A percentile compares a stretch with the other conserved stretches of the same genome.
Conservation (phyloP, 345 rosid species). For the Eucalyptus cloeziana region DNA sequence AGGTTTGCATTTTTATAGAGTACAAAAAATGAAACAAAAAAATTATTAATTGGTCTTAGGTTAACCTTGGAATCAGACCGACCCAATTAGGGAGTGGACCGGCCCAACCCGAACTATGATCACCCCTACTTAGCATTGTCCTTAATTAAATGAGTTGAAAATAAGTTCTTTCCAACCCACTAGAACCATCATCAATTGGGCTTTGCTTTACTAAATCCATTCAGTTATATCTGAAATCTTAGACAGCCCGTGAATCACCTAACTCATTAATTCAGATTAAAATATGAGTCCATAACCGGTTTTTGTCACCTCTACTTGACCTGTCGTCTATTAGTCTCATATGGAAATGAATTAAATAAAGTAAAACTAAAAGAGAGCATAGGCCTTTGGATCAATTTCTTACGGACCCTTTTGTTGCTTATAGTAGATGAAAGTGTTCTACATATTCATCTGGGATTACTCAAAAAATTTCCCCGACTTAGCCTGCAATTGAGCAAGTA, state of each 20-base stretch:
- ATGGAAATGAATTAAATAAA: background rate
- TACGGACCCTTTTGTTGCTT: background rate
- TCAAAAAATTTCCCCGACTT: background rate
- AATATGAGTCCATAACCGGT: background rate
- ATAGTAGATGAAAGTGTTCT: background rate
- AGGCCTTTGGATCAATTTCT: background rate
- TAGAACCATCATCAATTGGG: background rate
- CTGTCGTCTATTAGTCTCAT: background rate
- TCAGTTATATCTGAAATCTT: background rate
- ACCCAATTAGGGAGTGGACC: too few species aligned
- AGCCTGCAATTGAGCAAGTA: background rate
- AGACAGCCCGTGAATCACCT: background rate
- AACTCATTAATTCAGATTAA: background rate
- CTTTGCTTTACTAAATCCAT: background rate
- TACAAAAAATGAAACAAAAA: too few species aligned
- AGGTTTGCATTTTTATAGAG: too few species aligned
- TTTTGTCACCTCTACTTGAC: background rate
- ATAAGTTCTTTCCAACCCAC: background rate
- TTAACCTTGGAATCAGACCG: accelerated
- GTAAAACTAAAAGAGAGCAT: background rate
- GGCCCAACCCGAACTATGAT: too few species aligned
- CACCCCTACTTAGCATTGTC: background rate
- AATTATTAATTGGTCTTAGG: accelerated
- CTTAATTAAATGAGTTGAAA: background rate
- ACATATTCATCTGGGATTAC: background rate